Base-by-base conservation (phyloP, 2,329 filamentous ascomycete genomes). In the Chaetomium sp. region DNA sequence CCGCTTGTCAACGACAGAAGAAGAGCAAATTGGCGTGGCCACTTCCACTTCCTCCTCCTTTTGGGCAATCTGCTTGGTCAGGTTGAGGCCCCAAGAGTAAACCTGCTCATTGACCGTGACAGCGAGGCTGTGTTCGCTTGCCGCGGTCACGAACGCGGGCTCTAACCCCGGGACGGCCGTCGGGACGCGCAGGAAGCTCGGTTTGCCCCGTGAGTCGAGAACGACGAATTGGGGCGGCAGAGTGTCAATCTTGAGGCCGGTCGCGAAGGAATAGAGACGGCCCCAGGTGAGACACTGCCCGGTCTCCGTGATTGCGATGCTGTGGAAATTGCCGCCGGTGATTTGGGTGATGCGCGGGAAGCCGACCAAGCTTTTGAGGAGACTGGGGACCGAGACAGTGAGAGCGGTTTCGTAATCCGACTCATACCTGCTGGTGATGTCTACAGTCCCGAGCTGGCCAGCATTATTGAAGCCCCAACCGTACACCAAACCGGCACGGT, bases 381-480 rank as follows among this genome's bases (percentile, higher is more conserved):
- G 51, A 37, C 46, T 49, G 7, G 56, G 56, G 8, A 45, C 35
- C 10, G 47, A 1, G 8, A 60, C 42, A 14, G 48, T 46, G 12
- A 60, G 14, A 11, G 48, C 48, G 9, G 42, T 46, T 0, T 48
- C 45, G 32, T 47, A 55, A 1, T 27, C 53, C 10, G 50, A 50
- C 38, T 58, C 56, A 35, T 47, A 35, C 12, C 55, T 33, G 43
- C 55, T 51, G 6, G 48, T 79, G 44, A 95, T 79, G 55, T 84
- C 78, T 34, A 72, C 76, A 53, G 95, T 79, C 12, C 59, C 59
- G 11, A 54, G 87, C 73, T 95, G 86, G 59, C 86, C 87, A 69
- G 88, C 94, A 71, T 88, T 91, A 77, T 95, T 95, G 37, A 91
- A 76, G 32, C 90, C 90, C 89, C 89, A 95, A 0, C 84, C 80